Evolutionary conservation across 352 stramenopile species (phyloP).

Genomic region (Phytophthora boehmeriae): DNA sequence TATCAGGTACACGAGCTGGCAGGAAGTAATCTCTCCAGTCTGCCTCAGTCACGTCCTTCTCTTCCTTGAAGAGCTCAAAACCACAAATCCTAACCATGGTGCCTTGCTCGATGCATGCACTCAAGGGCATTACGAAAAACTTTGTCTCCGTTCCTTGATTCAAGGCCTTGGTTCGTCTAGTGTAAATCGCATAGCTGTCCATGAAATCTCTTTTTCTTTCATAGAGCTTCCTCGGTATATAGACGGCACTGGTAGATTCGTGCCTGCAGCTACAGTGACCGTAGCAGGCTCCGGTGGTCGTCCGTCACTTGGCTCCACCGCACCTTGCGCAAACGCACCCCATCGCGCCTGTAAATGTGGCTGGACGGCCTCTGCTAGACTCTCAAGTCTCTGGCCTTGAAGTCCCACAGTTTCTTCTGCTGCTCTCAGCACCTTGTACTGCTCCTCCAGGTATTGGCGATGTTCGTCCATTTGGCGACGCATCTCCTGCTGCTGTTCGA

Average conservation of each 20-base stretch:
- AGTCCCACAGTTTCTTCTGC: background rate
- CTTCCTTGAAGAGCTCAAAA: constrained; percentile 11
- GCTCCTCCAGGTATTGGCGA: background rate
- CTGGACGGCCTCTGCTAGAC: constrained; percentile 1
- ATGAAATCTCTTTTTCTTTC: constrained; percentile 1
- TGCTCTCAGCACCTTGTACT: constrained; percentile 27
- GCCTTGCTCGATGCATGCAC: constrained; percentile 9
- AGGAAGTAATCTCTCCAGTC: constrained; percentile 14
- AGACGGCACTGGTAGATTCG: background rate
- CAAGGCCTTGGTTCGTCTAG: background rate
- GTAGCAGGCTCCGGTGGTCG: background rate
- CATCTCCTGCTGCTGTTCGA: background rate
- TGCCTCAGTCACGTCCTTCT: constrained; percentile 5
- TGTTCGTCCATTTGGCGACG: background rate
- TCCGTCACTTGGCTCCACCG: background rate
- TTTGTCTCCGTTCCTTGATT: background rate
- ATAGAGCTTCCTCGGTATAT: background rate
- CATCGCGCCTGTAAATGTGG: constrained; percentile 11
- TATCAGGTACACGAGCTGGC: constrained; percentile 4
- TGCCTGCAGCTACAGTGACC: background rate
- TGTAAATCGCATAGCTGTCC: constrained; percentile 1
- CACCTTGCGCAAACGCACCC: constrained; percentile 8
- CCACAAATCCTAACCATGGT: constrained; percentile 1
- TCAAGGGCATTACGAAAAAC: background rate
- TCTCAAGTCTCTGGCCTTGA: background rate